Conservation (phyloP, 192 early-diverging fungal genomes). For the Radiomyces spectabilis region DNA sequence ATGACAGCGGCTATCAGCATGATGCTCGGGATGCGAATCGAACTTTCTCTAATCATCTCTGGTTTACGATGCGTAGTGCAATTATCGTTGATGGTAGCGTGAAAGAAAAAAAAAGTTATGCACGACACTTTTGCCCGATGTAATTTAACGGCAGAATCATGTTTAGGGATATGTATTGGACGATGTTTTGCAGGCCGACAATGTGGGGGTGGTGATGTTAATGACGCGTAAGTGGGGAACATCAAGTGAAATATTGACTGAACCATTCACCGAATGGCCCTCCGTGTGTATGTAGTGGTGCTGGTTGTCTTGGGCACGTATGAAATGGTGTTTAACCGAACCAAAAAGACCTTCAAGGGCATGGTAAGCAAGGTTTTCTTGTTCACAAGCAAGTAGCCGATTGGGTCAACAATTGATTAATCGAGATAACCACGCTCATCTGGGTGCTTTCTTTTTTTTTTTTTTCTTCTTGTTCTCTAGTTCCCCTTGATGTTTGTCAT, state of each 20-base stretch:
- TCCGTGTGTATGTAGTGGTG: slow-evolving; percentile 24
- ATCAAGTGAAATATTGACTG: neutral
- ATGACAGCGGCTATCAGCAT: slow-evolving; percentile 6
- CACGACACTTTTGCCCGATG: neutral
- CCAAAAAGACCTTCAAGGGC: slow-evolving; percentile 59
- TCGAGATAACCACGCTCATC: too few species aligned
- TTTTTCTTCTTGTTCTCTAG: slow-evolving; percentile 16
- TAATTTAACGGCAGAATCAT: neutral
- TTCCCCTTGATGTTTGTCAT: slow-evolving; percentile 40
- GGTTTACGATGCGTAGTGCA: slow-evolving; percentile 70
- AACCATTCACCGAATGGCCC: neutral
- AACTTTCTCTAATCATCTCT: slow-evolving; percentile 56
- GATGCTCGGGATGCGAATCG: slow-evolving; percentile 56
- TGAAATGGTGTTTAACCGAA: slow-evolving; percentile 64
- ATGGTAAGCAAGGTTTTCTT: slow-evolving; percentile 61
- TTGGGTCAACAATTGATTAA: slow-evolving; percentile 5
- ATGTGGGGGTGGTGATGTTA: slow-evolving; percentile 49
- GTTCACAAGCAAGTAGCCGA: slow-evolving; percentile 17
- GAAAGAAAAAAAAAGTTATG: neutral
- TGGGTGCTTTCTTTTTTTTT: slow-evolving; percentile 12
- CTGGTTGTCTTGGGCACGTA: slow-evolving; percentile 56
- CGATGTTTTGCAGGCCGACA: slow-evolving; percentile 56
- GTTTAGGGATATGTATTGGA: slow-evolving; percentile 53
- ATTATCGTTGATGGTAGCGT: slow-evolving; percentile 60
- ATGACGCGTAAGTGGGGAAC: slow-evolving; percentile 44